A percentile compares a stretch with the other conserved stretches of the same genome.
phyloP scores from a whole-genome alignment of 495 filamentous ascomycete genomes.

The Hyaloscypha hepaticicola region DNA sequence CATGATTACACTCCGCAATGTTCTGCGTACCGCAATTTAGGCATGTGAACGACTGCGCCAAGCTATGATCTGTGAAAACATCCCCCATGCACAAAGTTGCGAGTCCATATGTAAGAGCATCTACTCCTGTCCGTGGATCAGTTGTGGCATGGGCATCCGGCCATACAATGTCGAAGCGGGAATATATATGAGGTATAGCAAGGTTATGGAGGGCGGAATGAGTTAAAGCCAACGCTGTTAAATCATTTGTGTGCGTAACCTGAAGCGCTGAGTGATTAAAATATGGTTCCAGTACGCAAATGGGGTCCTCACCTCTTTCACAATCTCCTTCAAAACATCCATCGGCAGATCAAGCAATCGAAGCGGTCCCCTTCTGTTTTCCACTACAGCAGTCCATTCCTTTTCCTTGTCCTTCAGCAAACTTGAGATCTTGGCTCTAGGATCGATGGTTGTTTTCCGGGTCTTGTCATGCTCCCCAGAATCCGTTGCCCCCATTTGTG shows the following conservation, averaged over 20 bases:
- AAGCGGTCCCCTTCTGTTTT: slow-evolving; percentile 42
- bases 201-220: slow-evolving; percentile 82
- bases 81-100: slow-evolving; percentile 81
- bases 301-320: slow-evolving; percentile 69
- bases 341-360: slow-evolving; percentile 79
- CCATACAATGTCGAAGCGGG: slow-evolving; percentile 93
- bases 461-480: slow-evolving; percentile 16
- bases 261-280: slow-evolving; percentile 37
- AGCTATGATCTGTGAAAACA: slow-evolving; percentile 53
- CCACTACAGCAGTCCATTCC: slow-evolving; percentile 39
- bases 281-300: neutral
- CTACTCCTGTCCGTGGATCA: slow-evolving; percentile 73
- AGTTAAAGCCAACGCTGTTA: slow-evolving; percentile 78
- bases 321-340: slow-evolving; percentile 83
- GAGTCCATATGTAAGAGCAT: slow-evolving; percentile 88
- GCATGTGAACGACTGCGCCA: slow-evolving; percentile 25
- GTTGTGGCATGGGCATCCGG: slow-evolving; percentile 65
- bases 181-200: slow-evolving; percentile 84
- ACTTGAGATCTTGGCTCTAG: slow-evolving; percentile 31
- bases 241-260: slow-evolving; percentile 86
- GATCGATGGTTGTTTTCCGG: slow-evolving; percentile 12
- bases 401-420: slow-evolving; percentile 42
- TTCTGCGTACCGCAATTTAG: slow-evolving; percentile 29
- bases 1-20: slow-evolving; percentile 24
- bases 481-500: slow-evolving; percentile 13